These are phyloP conservation scores for Pseudogymnoascus sp. DNA, from an alignment of 2,329 filamentous ascomycete species.

Conservation along the genomic window DNA sequence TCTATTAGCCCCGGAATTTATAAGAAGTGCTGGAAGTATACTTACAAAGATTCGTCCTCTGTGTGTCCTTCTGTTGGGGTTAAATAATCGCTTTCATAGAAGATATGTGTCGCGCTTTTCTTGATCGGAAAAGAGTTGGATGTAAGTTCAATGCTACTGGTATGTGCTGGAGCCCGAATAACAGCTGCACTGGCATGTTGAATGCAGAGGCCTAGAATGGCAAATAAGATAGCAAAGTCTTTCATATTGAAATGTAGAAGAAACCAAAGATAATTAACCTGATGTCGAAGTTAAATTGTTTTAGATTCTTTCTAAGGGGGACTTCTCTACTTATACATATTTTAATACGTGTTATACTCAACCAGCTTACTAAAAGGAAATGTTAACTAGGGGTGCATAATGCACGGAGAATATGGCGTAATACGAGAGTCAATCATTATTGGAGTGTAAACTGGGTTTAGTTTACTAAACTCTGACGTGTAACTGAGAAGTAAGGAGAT, in stretches of 20 bases:
- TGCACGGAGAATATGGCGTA: background rate
- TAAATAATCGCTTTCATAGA: background rate
- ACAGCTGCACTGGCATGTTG: background rate
- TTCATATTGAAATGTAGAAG: background rate
- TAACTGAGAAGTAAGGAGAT: background rate
- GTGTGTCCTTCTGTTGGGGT: background rate
- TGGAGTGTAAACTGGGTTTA: background rate
- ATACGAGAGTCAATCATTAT: background rate
- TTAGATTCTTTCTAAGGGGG: background rate
- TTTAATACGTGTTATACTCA: background rate
- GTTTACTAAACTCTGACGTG: background rate
- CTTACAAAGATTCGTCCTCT: background rate
- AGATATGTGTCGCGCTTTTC: too few relatives aligned
- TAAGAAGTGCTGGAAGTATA: background rate
- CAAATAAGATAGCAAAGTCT: background rate
- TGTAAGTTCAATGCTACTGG: background rate
- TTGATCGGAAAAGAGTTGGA: background rate
- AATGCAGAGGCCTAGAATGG: background rate
- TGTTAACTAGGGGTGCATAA: background rate
- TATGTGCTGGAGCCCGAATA: background rate
- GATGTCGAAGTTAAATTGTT: background rate
- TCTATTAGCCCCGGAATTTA: background rate
- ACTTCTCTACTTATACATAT: background rate
- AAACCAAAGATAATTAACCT: background rate
- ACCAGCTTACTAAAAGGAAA: background rate